A percentile compares a stretch with the other conserved stretches of the same genome.
Evolutionary conservation across 768 basidiomycete species (phyloP).

Genomic region (Neoboletus magnificus): DNA sequence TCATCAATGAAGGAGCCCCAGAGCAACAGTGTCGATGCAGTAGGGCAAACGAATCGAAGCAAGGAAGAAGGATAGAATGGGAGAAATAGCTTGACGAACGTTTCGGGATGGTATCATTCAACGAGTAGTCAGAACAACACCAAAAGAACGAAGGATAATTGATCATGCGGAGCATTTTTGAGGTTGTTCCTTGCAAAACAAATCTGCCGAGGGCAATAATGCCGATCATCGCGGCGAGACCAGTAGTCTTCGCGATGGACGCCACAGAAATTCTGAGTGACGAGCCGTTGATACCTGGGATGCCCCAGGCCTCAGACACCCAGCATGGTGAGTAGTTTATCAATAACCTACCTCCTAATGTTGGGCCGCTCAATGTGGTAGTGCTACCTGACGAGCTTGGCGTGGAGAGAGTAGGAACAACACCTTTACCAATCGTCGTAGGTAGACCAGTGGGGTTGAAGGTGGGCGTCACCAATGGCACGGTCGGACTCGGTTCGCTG

Average conservation of each 20-base stretch:
- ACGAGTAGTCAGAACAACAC: background rate
- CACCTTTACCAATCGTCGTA: background rate
- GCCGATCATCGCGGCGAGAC: conserved; percentile 7
- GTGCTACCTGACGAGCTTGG: background rate
- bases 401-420: background rate
- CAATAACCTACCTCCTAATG: background rate
- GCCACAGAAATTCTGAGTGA: conserved; percentile 4
- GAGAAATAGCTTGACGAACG: background rate
- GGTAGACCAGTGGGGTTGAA: background rate
- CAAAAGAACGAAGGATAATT: too few species aligned
- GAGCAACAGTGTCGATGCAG: too few species aligned
- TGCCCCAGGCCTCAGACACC: background rate
- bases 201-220: conserved; percentile 1
- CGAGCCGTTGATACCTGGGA: background rate
- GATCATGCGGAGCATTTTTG: background rate
- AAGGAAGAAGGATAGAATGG: background rate
- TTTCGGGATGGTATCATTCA: background rate
- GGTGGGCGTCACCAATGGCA: background rate
- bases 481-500: background rate
- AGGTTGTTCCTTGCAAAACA: background rate
- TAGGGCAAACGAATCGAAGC: background rate
- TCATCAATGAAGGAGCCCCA: background rate
- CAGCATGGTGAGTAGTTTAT: background rate
- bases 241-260: background rate
- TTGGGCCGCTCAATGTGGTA: background rate